Evolutionary conservation across 164 flowering plant genomes (phyloP).

Genomic region (Umbellularia californica): DNA sequence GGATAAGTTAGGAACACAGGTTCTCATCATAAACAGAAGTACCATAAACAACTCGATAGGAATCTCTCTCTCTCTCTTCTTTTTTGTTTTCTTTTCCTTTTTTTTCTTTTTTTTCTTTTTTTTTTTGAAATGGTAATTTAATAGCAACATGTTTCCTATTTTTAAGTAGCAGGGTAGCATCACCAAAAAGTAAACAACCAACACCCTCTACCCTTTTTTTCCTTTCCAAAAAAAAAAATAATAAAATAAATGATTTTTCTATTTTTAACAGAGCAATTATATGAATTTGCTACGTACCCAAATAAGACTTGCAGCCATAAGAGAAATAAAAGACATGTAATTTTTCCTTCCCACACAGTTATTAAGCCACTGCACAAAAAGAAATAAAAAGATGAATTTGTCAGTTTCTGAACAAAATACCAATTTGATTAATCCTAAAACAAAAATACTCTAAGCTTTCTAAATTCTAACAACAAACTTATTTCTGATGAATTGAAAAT

Average conservation of each 20-base stretch:
- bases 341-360: slow-evolving; percentile 95
- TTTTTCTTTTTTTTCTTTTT: no score
- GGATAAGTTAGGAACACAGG: no score
- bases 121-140: no score
- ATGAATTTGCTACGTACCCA: slow-evolving; percentile 58
- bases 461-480: not conserved
- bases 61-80: no score
- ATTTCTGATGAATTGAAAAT: not conserved
- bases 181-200: not conserved
- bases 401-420: not conserved
- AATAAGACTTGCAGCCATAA: slow-evolving; percentile 81
- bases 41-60: no score
- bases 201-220: not conserved
- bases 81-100: no score
- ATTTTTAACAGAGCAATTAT: not conserved
- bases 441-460: not conserved
- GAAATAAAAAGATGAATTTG: not conserved
- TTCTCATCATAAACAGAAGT: no score
- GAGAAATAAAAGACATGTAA: slow-evolving; percentile 71
- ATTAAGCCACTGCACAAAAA: slow-evolving; percentile 81
- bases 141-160: no score
- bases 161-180: not conserved
- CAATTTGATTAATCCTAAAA: not conserved
- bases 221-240: no score
- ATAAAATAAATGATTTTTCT: no score